Conservation (phyloP, 2,329 filamentous ascomycete species). For the Capronia americana region DNA sequence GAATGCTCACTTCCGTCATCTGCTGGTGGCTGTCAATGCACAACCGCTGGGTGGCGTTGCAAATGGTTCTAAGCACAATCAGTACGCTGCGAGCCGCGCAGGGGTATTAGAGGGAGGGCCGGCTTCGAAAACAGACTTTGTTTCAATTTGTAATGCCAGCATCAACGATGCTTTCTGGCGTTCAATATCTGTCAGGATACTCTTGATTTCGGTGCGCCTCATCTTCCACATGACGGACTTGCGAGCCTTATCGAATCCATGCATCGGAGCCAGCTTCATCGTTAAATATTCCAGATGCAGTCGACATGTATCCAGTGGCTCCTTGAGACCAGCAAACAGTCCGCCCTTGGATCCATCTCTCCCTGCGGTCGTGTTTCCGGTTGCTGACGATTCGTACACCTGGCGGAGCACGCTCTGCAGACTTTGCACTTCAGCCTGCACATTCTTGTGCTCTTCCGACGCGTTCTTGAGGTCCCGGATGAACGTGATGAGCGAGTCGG, state of each 20-base stretch:
- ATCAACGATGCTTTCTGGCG: slow-evolving; percentile 4
- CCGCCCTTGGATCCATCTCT: background rate
- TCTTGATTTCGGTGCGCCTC: background rate
- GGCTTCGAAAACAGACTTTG: background rate
- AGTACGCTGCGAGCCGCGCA: background rate
- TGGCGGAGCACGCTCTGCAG: slow-evolving; percentile 4
- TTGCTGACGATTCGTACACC: background rate
- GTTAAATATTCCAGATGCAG: slow-evolving; percentile 1
- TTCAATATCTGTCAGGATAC: slow-evolving; percentile 3
- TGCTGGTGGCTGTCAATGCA: slow-evolving; percentile 1
- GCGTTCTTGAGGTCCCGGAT: slow-evolving; percentile 12
- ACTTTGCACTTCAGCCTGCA: background rate
- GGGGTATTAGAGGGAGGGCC: background rate
- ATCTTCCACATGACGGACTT: slow-evolving; percentile 6
- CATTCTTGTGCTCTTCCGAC: slow-evolving; percentile 5
- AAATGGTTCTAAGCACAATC: background rate
- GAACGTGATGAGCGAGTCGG: slow-evolving; percentile 8
- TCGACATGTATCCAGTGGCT: background rate
- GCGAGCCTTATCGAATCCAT: slow-evolving; percentile 2
- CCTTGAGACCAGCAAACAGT: background rate
- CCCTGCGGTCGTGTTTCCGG: background rate
- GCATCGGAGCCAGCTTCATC: background rate
- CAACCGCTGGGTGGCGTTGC: background rate
- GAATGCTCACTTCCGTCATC: background rate
- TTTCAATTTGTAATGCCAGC: background rate